Base-by-base conservation (phyloP, 257 asterid species). In the Nicotiana attenuata region DNA sequence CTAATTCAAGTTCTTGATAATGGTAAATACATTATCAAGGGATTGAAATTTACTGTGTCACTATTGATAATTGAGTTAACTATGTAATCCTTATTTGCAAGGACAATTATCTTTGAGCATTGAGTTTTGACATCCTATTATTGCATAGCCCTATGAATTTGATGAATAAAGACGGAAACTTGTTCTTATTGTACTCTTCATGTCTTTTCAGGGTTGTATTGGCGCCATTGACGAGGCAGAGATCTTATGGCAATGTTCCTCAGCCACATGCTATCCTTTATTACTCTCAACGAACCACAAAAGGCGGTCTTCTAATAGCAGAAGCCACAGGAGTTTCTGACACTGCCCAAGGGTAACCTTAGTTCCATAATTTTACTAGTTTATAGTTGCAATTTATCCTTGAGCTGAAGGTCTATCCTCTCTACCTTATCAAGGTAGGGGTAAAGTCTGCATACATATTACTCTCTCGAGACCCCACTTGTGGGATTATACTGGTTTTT, bases 141-240 rank as follows among this genome's bases (percentile, higher is more conserved):
- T 60, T 60, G 16, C 31, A 60, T 22, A 60, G 31, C 11, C 16
- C 7, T 60, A 22, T 22, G 13, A 3, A 2, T 60, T n/a, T 60
- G 66, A 60, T 9, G 31, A 28, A 22, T 60, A 60, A 60, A 60
- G 13, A 59, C 20, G 14, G 5, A 20, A 11, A 52, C 57, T 59
- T 15, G 29, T 59, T 9, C 29, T 59, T 59, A 59, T 59, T 59
- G 14, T 15, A 20, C 65, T n/a, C 29, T 59, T 2, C 3, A 59
- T 57, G 26, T 52, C 38, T 5, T 38, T 38, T 16, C 89, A 92
- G 95, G 85, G 82, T 92, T 82, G 93, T 92, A 56, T 52, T 92
- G 90, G 94, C 97, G 15, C 97, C 97, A 4, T 73, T 93, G 73
- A 91, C 97, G 4, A 90, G 97, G 86, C 90, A 86, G 79, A 87